Evolutionary conservation across 257 asterid genomes (phyloP).

Genomic region (Solanum tacnaense): DNA sequence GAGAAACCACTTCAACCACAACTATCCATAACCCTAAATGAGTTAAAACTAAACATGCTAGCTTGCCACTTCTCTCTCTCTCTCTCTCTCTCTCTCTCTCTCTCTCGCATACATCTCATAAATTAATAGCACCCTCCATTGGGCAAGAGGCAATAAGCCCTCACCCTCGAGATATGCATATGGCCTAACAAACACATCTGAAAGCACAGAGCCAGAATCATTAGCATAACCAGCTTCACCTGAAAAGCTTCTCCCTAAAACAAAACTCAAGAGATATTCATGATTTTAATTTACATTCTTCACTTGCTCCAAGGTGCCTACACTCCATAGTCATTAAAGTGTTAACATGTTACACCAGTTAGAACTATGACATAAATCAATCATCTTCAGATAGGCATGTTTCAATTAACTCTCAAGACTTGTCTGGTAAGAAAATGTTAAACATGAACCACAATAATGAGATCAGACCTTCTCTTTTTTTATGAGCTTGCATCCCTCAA

Average conservation of each 20-base stretch:
- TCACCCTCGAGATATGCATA: neutral
- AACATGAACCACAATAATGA: neutral
- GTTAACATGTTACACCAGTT: neutral
- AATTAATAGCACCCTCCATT: neutral
- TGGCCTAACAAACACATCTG: neutral
- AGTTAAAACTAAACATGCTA: neutral
- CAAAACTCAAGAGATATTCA: neutral
- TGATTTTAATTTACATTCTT: neutral
- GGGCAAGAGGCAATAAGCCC: neutral
- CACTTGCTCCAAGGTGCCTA: neutral
- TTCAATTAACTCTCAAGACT: neutral
- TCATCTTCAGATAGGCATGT: neutral
- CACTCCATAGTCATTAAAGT: neutral
- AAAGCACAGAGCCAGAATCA: neutral
- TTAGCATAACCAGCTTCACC: neutral
- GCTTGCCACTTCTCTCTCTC: neutral
- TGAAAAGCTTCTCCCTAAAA: neutral
- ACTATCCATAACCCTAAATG: neutral
- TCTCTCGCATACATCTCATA: neutral
- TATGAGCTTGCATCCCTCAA: conserved; percentile 90
- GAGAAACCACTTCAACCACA: neutral
- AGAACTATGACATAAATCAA: neutral
- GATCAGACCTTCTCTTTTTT: conserved; percentile 65
- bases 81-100: neutral
- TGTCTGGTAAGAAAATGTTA: neutral